Percentiles rank a stretch among this genome's conserved stretches.
Evolutionary conservation across 495 filamentous ascomycete genomes (phyloP).

Genomic region (Neurospora sp.): DNA sequence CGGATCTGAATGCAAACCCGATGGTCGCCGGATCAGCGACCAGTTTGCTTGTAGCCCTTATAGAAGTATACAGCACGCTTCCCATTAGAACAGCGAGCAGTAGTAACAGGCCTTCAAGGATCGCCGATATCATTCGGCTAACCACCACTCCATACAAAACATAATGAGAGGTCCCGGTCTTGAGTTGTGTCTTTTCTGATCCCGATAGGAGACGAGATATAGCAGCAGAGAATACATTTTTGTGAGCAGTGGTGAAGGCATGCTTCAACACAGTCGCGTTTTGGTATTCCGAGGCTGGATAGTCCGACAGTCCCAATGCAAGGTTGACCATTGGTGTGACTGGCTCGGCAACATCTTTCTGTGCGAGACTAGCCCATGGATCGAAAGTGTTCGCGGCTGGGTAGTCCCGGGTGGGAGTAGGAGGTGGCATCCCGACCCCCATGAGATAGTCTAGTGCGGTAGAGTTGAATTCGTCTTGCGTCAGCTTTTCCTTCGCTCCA

Average conservation of each 20-base stretch:
- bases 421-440: no score
- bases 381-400: not conserved
- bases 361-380: not conserved
- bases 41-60: not conserved
- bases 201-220: no score
- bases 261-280: no score
- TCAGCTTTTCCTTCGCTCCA: no score
- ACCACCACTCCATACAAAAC: conserved; percentile 25
- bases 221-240: no score
- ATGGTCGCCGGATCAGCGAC: not conserved
- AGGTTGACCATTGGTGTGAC: not conserved
- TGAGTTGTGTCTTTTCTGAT: no score
- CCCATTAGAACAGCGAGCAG: no score
- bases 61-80: conserved; percentile 1
- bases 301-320: not conserved
- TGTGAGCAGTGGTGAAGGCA: no score
- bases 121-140: conserved; percentile 25
- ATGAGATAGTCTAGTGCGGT: no score
- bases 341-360: no score
- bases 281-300: not conserved
- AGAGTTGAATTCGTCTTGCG: no score
- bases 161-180: conserved; percentile 6
- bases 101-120: not conserved
- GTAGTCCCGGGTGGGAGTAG: not conserved
- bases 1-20: not conserved